Percentiles rank a stretch among this genome's conserved stretches.
These are phyloP conservation scores for Triangularia verruculosa DNA, from an alignment of 2,329 filamentous ascomycete genomes.

Conservation along the genomic window DNA sequence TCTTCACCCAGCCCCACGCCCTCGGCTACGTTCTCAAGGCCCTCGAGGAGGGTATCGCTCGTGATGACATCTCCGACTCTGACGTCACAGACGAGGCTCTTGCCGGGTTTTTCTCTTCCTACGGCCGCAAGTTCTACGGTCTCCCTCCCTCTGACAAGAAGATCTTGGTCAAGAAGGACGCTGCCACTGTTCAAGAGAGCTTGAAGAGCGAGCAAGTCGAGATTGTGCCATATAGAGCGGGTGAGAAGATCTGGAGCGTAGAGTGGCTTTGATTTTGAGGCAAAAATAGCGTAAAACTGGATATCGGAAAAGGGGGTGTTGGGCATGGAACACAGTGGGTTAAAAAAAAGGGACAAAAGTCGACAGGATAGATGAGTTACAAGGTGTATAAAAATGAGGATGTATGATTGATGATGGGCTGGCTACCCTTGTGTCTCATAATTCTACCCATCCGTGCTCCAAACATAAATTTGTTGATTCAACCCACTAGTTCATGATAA, in stretches of 20 bases:
- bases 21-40: conserved; percentile 54
- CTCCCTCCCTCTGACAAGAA: conserved; percentile 50
- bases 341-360: not conserved
- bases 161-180: conserved; percentile 56
- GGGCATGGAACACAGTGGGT: too few species aligned
- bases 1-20: conserved; percentile 75
- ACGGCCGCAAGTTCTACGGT: conserved; percentile 54
- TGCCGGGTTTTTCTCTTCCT: conserved; percentile 51
- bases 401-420: not conserved
- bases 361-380: not conserved
- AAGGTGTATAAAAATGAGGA: not conserved
- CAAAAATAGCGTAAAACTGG: not conserved
- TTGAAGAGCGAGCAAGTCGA: conserved; percentile 55
- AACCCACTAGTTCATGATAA: not conserved
- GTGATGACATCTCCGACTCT: conserved; percentile 48
- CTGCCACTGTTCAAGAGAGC: conserved; percentile 52
- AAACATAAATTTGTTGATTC: not conserved
- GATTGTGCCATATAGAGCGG: conserved; percentile 64
- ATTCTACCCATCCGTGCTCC: not conserved
- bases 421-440: too few species aligned
- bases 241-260: conserved; percentile 58
- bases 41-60: conserved; percentile 59
- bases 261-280: conserved; percentile 37
- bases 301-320: not conserved
- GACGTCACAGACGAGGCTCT: conserved; percentile 54